Evolutionary conservation across 352 stramenopile species (phyloP), one percentile per base, ranked within the genome.

Genomic region (Globisporangium yorkense): DNA sequence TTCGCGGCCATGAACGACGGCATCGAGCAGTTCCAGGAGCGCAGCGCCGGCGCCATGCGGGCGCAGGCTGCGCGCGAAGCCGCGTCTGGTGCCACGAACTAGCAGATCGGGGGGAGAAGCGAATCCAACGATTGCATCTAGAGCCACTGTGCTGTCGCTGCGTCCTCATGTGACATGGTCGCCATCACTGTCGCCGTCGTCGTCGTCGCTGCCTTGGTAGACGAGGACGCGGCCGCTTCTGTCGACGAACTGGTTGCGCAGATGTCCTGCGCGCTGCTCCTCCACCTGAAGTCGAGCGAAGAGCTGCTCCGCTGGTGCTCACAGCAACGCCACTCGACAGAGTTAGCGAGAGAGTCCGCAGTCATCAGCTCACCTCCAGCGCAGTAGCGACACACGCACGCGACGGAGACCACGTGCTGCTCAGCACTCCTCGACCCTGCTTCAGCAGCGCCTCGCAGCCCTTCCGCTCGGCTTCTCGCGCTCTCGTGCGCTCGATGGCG

Each of bases 11-110:
- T 96, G 75, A 92, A 73, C 60, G 84, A 33, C 55, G 85, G 71
- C 29, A 59, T 96, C 50, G 84, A 96, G 51, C 61, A 71, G 44
- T 96, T 94, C 69, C 80, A 96, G 63, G 80, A 92, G 66, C 80
- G 75, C 44, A 84, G 82, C 57, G 79, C 78, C 43, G 71, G 65
- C 21, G 84, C 81, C 9, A 84, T 96, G 77, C 71, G 85, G 44
- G 70, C 77, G 43, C 83, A 94, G 67, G 86, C 86, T 20, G 76
- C 81, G 50, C 79, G 77, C 10, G 83, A 93, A 57, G 84, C 83
- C 10, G 61, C 84, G 13, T 33, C 10, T 20, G 20, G 24, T n/a
- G 59, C 43, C 56, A 62, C 52, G 61, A 62, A 52, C 69, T 68
- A 67, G 70, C 66, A 70, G 53, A 51, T 56, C 44, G 40, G 43